Evolutionary conservation across 129 eudicot species (phyloP).

Genomic region (Pseudognaphalium luteoalbum): DNA sequence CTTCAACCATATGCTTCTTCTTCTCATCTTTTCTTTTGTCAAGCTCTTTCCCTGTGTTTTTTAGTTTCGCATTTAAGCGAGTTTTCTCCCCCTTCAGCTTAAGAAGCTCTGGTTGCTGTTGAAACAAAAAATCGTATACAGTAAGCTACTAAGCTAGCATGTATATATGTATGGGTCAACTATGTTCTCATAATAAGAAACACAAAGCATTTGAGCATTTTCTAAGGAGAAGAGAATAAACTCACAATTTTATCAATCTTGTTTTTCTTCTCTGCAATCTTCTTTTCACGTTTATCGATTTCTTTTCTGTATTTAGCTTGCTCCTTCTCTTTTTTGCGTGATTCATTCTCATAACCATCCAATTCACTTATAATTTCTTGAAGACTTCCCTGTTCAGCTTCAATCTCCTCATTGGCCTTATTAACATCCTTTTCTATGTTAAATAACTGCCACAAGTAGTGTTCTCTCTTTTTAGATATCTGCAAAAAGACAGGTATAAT

Average conservation of each 20-base stretch:
- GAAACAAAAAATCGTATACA: conserved; percentile 6
- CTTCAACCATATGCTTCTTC: conserved; percentile 66
- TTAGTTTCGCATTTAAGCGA: conserved; percentile 72
- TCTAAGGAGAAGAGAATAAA: background rate
- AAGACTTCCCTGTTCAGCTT: conserved; percentile 66
- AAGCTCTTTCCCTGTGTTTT: conserved; percentile 81
- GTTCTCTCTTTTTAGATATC: conserved; percentile 90
- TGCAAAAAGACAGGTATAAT: conserved; percentile 34
- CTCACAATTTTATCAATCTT: conserved; percentile 79
- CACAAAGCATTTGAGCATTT: background rate
- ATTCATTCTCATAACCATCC: conserved; percentile 69
- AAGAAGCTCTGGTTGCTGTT: conserved; percentile 89
- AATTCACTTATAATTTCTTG: conserved; percentile 77
- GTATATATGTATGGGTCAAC: background rate
- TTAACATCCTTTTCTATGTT: conserved; percentile 78
- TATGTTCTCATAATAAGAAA: background rate
- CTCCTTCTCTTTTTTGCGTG: conserved; percentile 79
- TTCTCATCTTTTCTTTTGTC: conserved; percentile 84
- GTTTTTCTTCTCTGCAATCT: conserved; percentile 71
- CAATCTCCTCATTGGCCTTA: conserved; percentile 75
- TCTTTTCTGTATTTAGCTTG: conserved; percentile 72
- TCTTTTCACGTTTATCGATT: conserved; percentile 75
- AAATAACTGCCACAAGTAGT: conserved; percentile 84
- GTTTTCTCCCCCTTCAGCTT: conserved; percentile 77
- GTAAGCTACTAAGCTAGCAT: background rate